phyloP scores from a whole-genome alignment of 2,329 filamentous ascomycete genomes.

The Epichloe coenophiala region DNA sequence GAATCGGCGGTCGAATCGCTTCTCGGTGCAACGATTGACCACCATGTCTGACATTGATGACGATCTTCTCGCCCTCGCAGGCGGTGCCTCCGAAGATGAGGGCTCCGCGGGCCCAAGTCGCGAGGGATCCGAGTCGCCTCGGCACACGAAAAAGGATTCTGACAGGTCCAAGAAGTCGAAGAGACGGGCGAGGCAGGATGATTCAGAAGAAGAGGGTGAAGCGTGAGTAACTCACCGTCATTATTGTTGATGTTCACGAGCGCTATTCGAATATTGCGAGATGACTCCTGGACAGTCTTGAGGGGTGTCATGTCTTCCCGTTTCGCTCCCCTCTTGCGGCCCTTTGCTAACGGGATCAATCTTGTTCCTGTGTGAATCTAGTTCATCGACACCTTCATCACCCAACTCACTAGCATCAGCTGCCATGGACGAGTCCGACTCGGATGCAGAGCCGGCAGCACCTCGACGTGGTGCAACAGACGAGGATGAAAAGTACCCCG shows the following conservation, averaged over 20 bases:
- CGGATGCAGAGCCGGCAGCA: conserved; percentile 32
- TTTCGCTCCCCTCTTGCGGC: not conserved
- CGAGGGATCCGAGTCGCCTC: conserved; percentile 40
- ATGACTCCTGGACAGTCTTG: not conserved
- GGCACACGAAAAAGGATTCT: conserved; percentile 20
- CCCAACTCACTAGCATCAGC: conserved; percentile 67
- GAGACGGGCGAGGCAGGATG: conserved; percentile 28
- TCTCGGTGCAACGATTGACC: not conserved
- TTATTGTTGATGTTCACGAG: not conserved
- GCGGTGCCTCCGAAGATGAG: conserved; percentile 56
- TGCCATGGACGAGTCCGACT: conserved; percentile 81
- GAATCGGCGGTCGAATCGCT: not conserved
- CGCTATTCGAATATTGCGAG: not conserved
- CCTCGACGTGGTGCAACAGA: conserved; percentile 28
- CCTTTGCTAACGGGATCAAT: conserved; percentile 4
- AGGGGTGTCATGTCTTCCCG: not conserved
- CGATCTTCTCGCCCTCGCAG: conserved; percentile 84
- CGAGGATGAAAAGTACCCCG: conserved; percentile 59
- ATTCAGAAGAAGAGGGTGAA: conserved; percentile 51
- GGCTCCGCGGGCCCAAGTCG: conserved; percentile 39
- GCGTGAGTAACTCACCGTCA: conserved; percentile 20
- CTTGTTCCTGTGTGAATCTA: conserved; percentile 19
- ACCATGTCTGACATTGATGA: conserved; percentile 84
- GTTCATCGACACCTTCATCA: conserved; percentile 56
- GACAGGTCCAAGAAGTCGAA: conserved; percentile 32